These are phyloP conservation scores for Alloascoidea africana DNA, from an alignment of 805 yeast genomes.

Conservation along the genomic window DNA sequence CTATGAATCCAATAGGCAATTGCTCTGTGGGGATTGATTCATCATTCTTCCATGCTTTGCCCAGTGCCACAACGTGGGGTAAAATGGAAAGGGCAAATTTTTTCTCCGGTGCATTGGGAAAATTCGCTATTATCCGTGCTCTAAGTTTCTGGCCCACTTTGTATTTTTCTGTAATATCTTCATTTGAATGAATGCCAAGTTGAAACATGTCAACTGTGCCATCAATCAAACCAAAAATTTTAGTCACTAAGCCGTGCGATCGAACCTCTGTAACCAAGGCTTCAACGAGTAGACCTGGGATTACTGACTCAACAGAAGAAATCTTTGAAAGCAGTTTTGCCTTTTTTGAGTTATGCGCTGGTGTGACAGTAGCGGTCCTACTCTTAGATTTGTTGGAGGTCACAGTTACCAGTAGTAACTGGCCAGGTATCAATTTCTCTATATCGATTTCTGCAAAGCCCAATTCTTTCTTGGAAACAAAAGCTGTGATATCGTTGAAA, in stretches of 20 bases:
- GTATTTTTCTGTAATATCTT: constrained; percentile 41
- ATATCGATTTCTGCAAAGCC: constrained; percentile 20
- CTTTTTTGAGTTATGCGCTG: constrained; percentile 30
- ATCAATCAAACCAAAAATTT: constrained; percentile 58
- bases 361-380: constrained; percentile 45
- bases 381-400: constrained; percentile 28
- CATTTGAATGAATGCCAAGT: constrained; percentile 27
- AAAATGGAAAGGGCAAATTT: constrained; percentile 49
- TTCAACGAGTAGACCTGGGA: constrained; percentile 76
- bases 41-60: constrained; percentile 8
- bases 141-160: constrained; percentile 53
- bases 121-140: constrained; percentile 55
- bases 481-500: constrained; percentile 40
- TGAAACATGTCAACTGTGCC: constrained; percentile 63
- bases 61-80: constrained; percentile 32
- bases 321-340: constrained; percentile 35
- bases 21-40: constrained; percentile 33
- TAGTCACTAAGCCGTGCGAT: constrained; percentile 51
- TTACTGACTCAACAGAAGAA: constrained; percentile 62
- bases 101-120: constrained; percentile 31
- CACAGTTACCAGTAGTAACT: constrained; percentile 51
- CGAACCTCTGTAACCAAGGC: constrained; percentile 48
- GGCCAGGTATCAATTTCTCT: constrained; percentile 36
- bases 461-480: constrained; percentile 59
- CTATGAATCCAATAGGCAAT: constrained; percentile 60